Conservation (phyloP, 2,329 filamentous ascomycete genomes). For the Beauveria sp. region DNA sequence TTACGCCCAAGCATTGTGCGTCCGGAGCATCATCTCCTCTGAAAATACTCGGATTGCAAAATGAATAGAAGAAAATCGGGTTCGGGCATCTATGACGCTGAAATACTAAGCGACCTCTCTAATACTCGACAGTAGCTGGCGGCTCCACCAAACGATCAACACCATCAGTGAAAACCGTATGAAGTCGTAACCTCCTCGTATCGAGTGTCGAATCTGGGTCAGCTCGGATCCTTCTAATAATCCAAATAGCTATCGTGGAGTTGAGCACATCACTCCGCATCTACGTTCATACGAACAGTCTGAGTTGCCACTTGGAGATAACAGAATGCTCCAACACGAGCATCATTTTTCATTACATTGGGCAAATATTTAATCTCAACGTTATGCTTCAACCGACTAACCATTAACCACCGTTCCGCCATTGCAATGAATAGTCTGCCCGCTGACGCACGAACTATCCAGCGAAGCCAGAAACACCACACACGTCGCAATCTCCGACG, state of each 20-base stretch:
- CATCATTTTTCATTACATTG: no score
- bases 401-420: slow-evolving; percentile 43
- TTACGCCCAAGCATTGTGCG: no score
- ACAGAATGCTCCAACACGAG: no score
- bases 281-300: no score
- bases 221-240: background rate
- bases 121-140: background rate
- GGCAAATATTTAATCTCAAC: no score
- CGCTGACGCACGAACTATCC: slow-evolving; percentile 67
- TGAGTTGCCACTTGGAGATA: no score
- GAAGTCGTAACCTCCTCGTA: no score
- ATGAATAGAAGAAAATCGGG: background rate
- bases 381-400: slow-evolving; percentile 16
- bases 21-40: background rate
- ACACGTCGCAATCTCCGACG: slow-evolving; percentile 72
- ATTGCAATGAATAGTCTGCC: slow-evolving; percentile 55
- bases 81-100: background rate
- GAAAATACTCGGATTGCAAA: no score
- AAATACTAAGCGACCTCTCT: background rate
- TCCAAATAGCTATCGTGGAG: background rate
- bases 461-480: slow-evolving; percentile 72
- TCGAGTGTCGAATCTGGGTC: no score
- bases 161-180: no score
- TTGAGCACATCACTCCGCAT: background rate
- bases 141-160: background rate